Percentiles rank a stretch among this genome's conserved stretches.
phyloP scores from a whole-genome alignment of 2,329 filamentous ascomycete genomes.

The Xylariaceae sp. region DNA sequence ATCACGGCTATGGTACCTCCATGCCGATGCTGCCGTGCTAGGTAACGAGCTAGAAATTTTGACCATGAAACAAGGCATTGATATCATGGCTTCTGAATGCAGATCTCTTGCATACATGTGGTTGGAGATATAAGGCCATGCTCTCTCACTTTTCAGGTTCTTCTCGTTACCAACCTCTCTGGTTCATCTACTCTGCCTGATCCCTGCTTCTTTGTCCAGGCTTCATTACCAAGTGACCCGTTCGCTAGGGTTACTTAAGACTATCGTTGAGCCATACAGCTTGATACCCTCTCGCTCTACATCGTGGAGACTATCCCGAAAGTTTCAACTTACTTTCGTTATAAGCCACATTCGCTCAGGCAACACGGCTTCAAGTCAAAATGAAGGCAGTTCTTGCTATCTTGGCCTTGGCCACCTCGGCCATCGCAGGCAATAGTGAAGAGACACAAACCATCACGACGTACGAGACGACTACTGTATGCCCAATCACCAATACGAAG shows the following conservation, averaged over 20 bases:
- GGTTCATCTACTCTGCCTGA: conserved; percentile 6
- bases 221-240: conserved; percentile 30
- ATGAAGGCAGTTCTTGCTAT: conserved; percentile 35
- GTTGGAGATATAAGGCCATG: conserved; percentile 29
- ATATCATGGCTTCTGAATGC: conserved; percentile 20
- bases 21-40: conserved; percentile 7
- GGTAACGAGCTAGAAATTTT: conserved; percentile 13
- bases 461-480: conserved; percentile 49
- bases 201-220: conserved; percentile 13
- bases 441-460: conserved; percentile 33
- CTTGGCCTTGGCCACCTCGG: conserved; percentile 33
- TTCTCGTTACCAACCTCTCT: conserved; percentile 19
- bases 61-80: conserved; percentile 23
- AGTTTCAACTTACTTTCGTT: conserved; percentile 16
- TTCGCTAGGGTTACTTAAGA: conserved; percentile 39
- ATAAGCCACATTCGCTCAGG: conserved; percentile 6
- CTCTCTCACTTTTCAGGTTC: conserved; percentile 17
- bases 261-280: conserved; percentile 19
- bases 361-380: conserved; percentile 15
- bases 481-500: conserved; percentile 49
- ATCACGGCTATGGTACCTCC: conserved; percentile 11
- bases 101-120: conserved; percentile 17
- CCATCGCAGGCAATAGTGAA: conserved; percentile 26
- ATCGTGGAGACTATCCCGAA: conserved; percentile 3
- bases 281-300: conserved; percentile 6